Conservation (phyloP, 768 basidiomycete species). For the Lactarius akahatsu region DNA sequence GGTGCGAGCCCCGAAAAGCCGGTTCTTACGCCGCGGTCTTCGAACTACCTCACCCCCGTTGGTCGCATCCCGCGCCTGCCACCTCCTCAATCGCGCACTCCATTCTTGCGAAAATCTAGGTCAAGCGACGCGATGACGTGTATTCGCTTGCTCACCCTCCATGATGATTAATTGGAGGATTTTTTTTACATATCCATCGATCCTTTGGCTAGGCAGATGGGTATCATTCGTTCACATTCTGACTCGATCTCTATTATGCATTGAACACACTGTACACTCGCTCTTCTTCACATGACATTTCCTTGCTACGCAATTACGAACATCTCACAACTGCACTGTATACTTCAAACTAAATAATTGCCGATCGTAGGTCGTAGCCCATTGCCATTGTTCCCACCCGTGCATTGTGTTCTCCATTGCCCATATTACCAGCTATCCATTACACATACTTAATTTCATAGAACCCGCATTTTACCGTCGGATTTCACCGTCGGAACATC, state of each 20-base stretch:
- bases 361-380: slow-evolving; percentile 2
- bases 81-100: slow-evolving; percentile 10
- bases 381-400: slow-evolving; percentile 6
- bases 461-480: slow-evolving; percentile 10
- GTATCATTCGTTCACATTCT: background rate
- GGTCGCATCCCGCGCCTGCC: slow-evolving; percentile 33
- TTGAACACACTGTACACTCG: slow-evolving; percentile 19
- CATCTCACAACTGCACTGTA: slow-evolving; percentile 23
- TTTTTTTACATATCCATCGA: background rate
- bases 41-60: slow-evolving; percentile 33
- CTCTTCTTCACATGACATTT: slow-evolving; percentile 12
- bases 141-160: slow-evolving; percentile 50
- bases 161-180: slow-evolving; percentile 35
- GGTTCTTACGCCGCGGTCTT: slow-evolving; percentile 21
- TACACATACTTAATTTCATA: slow-evolving; percentile 13
- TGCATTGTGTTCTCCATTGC: slow-evolving; percentile 14
- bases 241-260: slow-evolving; percentile 18
- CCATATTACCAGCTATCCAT: slow-evolving; percentile 18
- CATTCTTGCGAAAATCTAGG: slow-evolving; percentile 27
- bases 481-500: slow-evolving; percentile 5
- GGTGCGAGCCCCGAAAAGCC: slow-evolving; percentile 11
- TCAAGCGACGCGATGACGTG: slow-evolving; percentile 47
- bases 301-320: slow-evolving; percentile 17
- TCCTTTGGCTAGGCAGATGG: slow-evolving; percentile 3
- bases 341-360: slow-evolving; percentile 17